These are phyloP conservation scores for Fusarium sp. DNA, from an alignment of 2,329 filamentous ascomycete species.

Conservation along the genomic window DNA sequence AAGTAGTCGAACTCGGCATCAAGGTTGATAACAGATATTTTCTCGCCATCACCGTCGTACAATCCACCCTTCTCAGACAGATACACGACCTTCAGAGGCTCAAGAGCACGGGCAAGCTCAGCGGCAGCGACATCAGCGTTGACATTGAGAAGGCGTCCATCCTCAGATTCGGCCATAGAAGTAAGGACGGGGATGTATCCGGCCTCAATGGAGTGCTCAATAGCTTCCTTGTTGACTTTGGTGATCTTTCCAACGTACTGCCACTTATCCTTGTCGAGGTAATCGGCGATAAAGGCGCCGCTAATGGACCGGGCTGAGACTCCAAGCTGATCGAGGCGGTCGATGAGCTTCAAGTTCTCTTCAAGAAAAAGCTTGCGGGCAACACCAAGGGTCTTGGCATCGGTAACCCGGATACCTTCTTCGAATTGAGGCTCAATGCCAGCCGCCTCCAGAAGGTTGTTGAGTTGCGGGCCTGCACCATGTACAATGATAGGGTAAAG, in stretches of 20 bases:
- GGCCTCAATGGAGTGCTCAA: conserved; percentile 90
- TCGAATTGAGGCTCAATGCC: conserved; percentile 96
- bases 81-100: conserved; percentile 97
- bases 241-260: conserved; percentile 96
- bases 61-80: conserved; percentile 97
- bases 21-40: conserved; percentile 96
- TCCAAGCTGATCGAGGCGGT: conserved; percentile 89
- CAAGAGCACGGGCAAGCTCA: conserved; percentile 86
- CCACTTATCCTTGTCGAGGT: conserved; percentile 96
- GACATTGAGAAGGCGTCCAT: conserved; percentile 94
- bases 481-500: conserved; percentile 96
- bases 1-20: conserved; percentile 95
- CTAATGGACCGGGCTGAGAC: conserved; percentile 90
- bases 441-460: conserved; percentile 56
- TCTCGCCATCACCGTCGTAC: conserved; percentile 91
- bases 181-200: conserved; percentile 94
- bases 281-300: conserved; percentile 92
- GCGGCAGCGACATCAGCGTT: conserved; percentile 97
- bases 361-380: conserved; percentile 93
- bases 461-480: conserved; percentile 71
- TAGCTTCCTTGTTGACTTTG: conserved; percentile 87
- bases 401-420: conserved; percentile 94
- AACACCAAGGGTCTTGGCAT: conserved; percentile 91
- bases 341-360: conserved; percentile 82
- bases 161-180: conserved; percentile 93